Evolutionary conservation across 1,139 yeast genomes (phyloP).

Genomic region (Taphrina flavorubra): DNA sequence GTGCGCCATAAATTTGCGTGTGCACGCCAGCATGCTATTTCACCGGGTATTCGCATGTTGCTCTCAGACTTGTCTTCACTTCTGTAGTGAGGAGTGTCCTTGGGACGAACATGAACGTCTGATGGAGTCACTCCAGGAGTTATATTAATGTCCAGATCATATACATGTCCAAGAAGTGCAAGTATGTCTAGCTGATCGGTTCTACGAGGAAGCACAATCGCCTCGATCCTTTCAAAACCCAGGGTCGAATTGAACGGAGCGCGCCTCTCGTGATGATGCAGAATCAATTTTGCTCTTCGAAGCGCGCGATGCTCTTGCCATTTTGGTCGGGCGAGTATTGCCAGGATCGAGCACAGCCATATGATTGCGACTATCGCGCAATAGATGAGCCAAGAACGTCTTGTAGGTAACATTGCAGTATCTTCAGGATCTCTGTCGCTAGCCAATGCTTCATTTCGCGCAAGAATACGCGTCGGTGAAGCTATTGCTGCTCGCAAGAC

Average conservation of each 20-base stretch:
- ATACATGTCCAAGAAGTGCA: background rate
- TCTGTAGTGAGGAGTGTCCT: background rate
- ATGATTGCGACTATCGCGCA: background rate
- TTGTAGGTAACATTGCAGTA: no score
- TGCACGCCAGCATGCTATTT: constrained; percentile 9
- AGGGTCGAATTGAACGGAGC: constrained; percentile 1
- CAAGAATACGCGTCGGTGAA: no score
- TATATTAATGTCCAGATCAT: background rate
- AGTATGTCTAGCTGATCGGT: background rate
- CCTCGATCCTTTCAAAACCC: background rate
- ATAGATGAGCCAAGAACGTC: background rate
- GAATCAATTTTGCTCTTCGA: background rate
- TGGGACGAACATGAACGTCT: background rate
- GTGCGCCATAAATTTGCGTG: constrained; percentile 9
- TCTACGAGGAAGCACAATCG: background rate
- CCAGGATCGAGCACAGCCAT: background rate
- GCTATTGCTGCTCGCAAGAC: no score
- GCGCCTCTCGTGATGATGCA: background rate
- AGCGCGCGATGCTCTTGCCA: background rate
- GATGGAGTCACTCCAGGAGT: background rate
- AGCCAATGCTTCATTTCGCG: no score
- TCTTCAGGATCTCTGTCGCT: no score
- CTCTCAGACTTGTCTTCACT: background rate
- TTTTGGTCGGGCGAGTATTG: background rate
- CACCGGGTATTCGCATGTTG: background rate